These are phyloP conservation scores for Crocinoboletus sp. DNA, from an alignment of 1,284 basidiomycete species.

Conservation along the genomic window DNA sequence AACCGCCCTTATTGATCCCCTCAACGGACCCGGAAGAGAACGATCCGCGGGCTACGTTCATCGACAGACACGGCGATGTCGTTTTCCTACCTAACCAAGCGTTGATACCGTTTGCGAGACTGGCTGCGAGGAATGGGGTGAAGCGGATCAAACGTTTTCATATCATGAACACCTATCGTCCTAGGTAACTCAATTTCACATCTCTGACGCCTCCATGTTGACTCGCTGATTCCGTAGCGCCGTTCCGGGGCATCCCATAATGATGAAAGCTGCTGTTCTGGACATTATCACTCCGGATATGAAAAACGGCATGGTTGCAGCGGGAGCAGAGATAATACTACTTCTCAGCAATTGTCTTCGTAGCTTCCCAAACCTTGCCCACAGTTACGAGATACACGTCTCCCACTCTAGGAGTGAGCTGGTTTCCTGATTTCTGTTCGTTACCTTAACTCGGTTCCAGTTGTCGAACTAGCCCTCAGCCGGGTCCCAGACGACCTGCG, in stretches of 20 bases:
- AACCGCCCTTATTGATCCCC: conserved; percentile 82
- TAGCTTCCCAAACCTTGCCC: conserved; percentile 62
- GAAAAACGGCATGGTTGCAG: conserved; percentile 53
- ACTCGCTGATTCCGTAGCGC: conserved; percentile 35
- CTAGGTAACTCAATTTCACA: conserved; percentile 44
- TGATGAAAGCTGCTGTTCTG: conserved; percentile 67
- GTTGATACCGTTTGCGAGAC: conserved; percentile 79
- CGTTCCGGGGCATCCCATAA: conserved; percentile 65
- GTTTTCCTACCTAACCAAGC: conserved; percentile 78
- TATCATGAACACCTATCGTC: conserved; percentile 68
- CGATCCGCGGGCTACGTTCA: conserved; percentile 58
- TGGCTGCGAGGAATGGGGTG: conserved; percentile 71
- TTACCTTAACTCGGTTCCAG: conserved; percentile 33
- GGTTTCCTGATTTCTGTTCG: neutral
- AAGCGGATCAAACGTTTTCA: conserved; percentile 90
- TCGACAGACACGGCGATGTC: conserved; percentile 82
- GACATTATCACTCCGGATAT: conserved; percentile 77
- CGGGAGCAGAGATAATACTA: conserved; percentile 65
- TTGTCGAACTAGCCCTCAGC: conserved; percentile 58
- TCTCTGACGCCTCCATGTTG: neutral
- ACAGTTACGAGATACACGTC: conserved; percentile 65
- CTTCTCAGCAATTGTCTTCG: conserved; percentile 62
- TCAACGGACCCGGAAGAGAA: conserved; percentile 27
- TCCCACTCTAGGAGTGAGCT: conserved; percentile 68
- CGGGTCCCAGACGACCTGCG: conserved; percentile 55